A percentile compares a stretch with the other conserved stretches of the same genome.
Conservation (phyloP, 2,329 filamentous ascomycete species). For the Trichophyton mentagrophytes region DNA sequence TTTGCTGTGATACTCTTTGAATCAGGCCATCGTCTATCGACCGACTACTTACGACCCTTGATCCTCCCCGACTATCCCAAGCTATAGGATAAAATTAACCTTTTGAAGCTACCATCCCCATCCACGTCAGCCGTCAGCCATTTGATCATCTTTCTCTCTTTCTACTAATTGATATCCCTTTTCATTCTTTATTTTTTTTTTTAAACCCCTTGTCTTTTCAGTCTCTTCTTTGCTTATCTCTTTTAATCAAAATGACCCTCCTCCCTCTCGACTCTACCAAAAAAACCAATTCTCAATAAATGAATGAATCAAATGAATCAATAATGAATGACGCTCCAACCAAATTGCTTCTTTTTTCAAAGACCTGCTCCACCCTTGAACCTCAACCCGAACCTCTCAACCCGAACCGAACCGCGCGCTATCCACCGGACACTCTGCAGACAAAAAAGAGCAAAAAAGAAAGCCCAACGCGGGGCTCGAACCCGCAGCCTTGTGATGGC, state of each 20-base stretch:
- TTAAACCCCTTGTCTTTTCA: background rate
- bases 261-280: background rate
- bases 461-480: constrained; percentile 1
- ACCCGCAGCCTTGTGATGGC: background rate
- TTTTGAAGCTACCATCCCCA: background rate
- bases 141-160: background rate
- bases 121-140: background rate
- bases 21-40: background rate
- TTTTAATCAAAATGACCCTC: background rate
- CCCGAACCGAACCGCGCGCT: background rate
- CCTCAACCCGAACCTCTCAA: background rate
- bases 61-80: background rate
- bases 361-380: no score
- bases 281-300: background rate
- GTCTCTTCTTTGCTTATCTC: background rate
- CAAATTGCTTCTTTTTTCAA: background rate
- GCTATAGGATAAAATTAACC: background rate
- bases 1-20: background rate
- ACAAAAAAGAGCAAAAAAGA: background rate
- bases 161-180: background rate
- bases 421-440: background rate
- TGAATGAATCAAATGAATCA: background rate
- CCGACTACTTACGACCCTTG: background rate
- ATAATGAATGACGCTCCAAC: background rate
- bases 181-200: background rate